These are phyloP conservation scores for Durotheca rogersii DNA, from an alignment of 495 filamentous ascomycete genomes.

Conservation along the genomic window DNA sequence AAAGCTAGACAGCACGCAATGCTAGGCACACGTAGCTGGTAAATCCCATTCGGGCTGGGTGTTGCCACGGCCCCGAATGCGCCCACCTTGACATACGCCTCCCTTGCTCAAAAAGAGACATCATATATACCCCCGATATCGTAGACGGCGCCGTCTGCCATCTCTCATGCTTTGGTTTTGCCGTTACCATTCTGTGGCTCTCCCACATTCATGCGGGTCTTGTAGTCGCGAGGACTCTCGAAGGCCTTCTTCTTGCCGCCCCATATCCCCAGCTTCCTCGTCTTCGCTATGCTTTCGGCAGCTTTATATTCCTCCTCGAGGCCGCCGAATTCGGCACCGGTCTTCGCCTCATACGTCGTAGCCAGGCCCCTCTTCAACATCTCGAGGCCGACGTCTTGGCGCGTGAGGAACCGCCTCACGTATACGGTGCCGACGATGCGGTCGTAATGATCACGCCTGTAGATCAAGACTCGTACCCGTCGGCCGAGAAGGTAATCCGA, in stretches of 20 bases:
- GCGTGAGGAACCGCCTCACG: conserved; percentile 64
- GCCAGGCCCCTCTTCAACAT: conserved; percentile 84
- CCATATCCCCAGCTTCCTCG: conserved; percentile 77
- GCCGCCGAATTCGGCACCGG: conserved; percentile 81
- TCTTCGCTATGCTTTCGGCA: conserved; percentile 71
- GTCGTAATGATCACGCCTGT: conserved; percentile 86
- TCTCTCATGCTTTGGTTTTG: conserved; percentile 22
- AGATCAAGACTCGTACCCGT: conserved; percentile 77
- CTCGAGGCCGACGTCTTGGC: conserved; percentile 80
- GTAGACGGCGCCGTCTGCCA: not conserved
- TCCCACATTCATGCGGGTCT: conserved; percentile 59
- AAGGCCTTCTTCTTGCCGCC: conserved; percentile 51
- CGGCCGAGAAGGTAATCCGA: conserved; percentile 66
- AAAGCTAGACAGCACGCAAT: too few relatives aligned
- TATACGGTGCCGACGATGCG: conserved; percentile 84
- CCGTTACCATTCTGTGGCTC: conserved; percentile 27
- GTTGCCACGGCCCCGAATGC: too few relatives aligned
- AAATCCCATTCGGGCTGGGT: too few relatives aligned
- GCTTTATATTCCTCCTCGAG: conserved; percentile 63
- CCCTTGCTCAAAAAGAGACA: too few relatives aligned
- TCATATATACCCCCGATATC: too few relatives aligned
- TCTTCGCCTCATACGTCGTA: conserved; percentile 89
- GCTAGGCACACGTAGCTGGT: too few relatives aligned
- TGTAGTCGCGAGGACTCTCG: conserved; percentile 86
- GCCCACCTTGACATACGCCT: too few relatives aligned